Base-by-base conservation (phyloP, 2,329 filamentous ascomycete species). In the Aaosphaeria arxii region DNA sequence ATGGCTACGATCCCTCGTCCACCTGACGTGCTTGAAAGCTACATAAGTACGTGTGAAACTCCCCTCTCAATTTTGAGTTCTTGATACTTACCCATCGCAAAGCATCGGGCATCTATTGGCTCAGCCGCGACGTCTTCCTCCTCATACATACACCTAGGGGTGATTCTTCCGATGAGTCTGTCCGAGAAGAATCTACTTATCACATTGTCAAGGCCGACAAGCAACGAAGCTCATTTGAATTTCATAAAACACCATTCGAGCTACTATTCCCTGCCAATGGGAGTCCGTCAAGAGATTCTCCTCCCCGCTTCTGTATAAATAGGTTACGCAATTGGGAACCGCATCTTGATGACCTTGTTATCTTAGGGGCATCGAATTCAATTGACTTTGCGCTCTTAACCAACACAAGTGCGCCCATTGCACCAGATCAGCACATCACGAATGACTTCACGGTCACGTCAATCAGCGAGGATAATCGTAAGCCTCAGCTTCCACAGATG, bases 81-180 rank as follows among this genome's bases (percentile, higher is more conserved):
- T 30, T 30, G 36, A 45, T 56, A 43, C 56, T 52, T 30, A 50
- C 33, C 11, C 13, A 36, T 36, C 31, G 41, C 36, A 48, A 43
- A 86, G 89, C 95, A 3, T 89, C 90, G 4, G 87, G 87, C 11
- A 78, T 99, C 38, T 80, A 81, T 35, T 99, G 95, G 94, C 79
- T 97, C 17, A 88, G 94, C 62, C 96, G 94, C 58, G 75, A 95
- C 58, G 74, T 92, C 2, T 95, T 96, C 65, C 77, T 97, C 40
- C 79, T 86, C 47, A 82, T 94, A 24, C 87, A 96, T 69, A 60
- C 60, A 36, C 53, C 59, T 6, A 58, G 52, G 40, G 76, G 78
- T 45, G 72, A 73, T 28, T 61, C 61, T 29, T 75, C 77, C 6
- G 71, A 73, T 33, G 17, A 24, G 17, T 24, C 17, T 24, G 63